Evolutionary conservation across 495 filamentous ascomycete genomes (phyloP).

Genomic region (Penicillium maclennaniae): DNA sequence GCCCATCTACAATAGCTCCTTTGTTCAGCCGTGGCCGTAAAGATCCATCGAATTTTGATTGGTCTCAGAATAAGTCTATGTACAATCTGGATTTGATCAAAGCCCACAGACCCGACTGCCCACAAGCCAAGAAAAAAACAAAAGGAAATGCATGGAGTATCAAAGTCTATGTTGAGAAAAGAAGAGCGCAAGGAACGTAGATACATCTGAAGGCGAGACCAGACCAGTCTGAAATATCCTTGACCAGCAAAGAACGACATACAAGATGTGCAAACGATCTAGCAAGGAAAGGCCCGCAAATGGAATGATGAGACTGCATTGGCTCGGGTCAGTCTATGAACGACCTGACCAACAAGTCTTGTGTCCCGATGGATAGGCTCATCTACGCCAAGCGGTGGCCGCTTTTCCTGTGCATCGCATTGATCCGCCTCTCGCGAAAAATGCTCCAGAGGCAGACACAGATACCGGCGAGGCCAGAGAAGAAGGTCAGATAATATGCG

Average conservation of each 20-base stretch:
- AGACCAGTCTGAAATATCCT: background rate
- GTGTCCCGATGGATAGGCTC: background rate
- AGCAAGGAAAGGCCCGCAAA: background rate
- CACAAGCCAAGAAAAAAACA: background rate
- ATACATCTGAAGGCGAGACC: slow-evolving; percentile 1
- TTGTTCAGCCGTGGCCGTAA: background rate
- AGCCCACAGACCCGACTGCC: background rate
- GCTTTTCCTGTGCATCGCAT: slow-evolving; percentile 25
- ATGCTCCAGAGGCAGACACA: slow-evolving; percentile 73
- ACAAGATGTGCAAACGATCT: background rate
- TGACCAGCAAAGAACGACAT: background rate
- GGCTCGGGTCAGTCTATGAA: background rate
- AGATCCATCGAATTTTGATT: background rate
- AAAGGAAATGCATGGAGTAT: slow-evolving; percentile 9
- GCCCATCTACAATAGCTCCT: too few species aligned
- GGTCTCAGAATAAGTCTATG: background rate
- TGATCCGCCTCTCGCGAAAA: slow-evolving; percentile 53
- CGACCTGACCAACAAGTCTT: background rate
- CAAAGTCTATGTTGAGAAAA: slow-evolving; percentile 13
- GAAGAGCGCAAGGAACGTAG: background rate
- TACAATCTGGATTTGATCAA: background rate
- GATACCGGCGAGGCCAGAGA: slow-evolving; percentile 67
- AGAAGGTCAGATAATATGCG: slow-evolving; percentile 81
- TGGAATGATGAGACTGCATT: background rate
- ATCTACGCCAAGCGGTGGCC: slow-evolving; percentile 36